Percentiles rank a stretch among this genome's conserved stretches.
Evolutionary conservation across 345 rosid genomes (phyloP).

Genomic region (Pseudoturritis turrita): DNA sequence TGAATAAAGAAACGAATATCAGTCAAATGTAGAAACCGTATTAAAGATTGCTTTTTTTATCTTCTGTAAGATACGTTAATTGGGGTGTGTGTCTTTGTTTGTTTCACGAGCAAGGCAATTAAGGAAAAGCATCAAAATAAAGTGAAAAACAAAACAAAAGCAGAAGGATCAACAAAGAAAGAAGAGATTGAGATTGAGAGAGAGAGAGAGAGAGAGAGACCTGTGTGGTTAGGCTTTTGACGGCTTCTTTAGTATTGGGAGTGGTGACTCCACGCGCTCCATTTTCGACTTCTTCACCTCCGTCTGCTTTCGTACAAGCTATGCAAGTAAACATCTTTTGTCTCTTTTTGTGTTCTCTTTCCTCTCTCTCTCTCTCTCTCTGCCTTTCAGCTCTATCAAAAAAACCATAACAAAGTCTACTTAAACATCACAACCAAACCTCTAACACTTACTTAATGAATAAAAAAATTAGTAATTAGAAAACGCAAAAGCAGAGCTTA

Average conservation of each 20-base stretch:
- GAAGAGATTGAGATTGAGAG: slow-evolving; percentile 15
- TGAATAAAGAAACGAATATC: slow-evolving; percentile 8
- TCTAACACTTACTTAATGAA: background rate
- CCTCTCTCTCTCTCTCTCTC: background rate
- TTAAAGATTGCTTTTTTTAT: slow-evolving; percentile 19
- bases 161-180: slow-evolving; percentile 8
- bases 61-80: slow-evolving; percentile 28
- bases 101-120: slow-evolving; percentile 37
- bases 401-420: slow-evolving; percentile 11
- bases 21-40: slow-evolving; percentile 7
- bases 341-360: background rate
- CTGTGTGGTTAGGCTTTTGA: slow-evolving; percentile 98
- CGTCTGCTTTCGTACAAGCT: slow-evolving; percentile 92
- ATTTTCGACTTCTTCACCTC: slow-evolving; percentile 57
- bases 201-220: slow-evolving; percentile 33
- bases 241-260: slow-evolving; percentile 90
- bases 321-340: slow-evolving; percentile 87
- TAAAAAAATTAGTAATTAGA: background rate
- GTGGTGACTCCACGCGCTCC: slow-evolving; percentile 79
- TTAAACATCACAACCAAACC: slow-evolving; percentile 17
- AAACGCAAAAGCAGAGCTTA: background rate
- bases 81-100: slow-evolving; percentile 34
- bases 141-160: slow-evolving; percentile 1
- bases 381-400: slow-evolving; percentile 16
- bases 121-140: slow-evolving; percentile 16